Percentiles rank a stretch among this genome's conserved stretches.
These are phyloP conservation scores for Trichomonas vaginalis DNA, from an alignment of 208 protist species.

Conservation along the genomic window DNA sequence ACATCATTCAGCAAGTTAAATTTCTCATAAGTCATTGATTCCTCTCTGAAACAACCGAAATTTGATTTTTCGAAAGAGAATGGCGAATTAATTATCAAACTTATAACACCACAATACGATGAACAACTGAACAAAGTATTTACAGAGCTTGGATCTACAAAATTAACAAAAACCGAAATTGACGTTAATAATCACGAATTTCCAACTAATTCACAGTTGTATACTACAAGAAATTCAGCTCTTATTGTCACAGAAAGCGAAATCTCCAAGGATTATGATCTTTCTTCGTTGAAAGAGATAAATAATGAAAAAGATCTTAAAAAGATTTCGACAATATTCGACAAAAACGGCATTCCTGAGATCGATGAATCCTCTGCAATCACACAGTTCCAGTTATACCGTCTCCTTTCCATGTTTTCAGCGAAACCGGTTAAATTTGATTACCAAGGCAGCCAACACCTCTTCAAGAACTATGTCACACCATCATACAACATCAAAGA, in stretches of 20 bases:
- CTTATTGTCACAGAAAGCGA: background rate
- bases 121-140: background rate
- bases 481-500: background rate
- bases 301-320: background rate
- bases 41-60: background rate
- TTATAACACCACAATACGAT: background rate
- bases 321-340: background rate
- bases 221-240: background rate
- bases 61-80: background rate
- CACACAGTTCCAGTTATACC: background rate
- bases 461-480: background rate
- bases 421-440: background rate
- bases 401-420: background rate
- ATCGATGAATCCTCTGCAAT: background rate
- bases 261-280: background rate
- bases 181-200: background rate
- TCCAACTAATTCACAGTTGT: background rate
- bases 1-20: too few species aligned
- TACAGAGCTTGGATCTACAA: background rate
- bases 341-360: background rate
- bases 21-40: too few species aligned
- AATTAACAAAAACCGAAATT: background rate
- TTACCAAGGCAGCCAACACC: background rate
- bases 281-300: background rate
- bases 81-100: background rate